Percentiles rank a stretch among this genome's conserved stretches.
Evolutionary conservation across 2,329 filamentous ascomycete genomes (phyloP).

Genomic region (Aspergillaceae sp.): DNA sequence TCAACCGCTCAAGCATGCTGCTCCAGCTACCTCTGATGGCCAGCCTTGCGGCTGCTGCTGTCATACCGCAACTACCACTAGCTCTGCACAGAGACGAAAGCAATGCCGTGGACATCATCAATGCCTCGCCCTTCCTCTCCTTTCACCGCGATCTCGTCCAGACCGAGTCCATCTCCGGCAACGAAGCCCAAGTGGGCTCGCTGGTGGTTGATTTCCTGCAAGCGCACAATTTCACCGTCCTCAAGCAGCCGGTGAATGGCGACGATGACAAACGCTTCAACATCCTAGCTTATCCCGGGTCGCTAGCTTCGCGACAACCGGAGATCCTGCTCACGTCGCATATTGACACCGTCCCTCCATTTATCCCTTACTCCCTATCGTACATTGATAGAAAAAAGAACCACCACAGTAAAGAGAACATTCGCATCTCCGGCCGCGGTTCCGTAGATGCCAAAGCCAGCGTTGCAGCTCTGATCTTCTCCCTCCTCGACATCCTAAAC

Average conservation of each 20-base stretch:
- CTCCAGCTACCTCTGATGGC: neutral
- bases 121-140: conserved; percentile 50
- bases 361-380: conserved; percentile 43
- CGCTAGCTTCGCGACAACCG: conserved; percentile 12
- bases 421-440: conserved; percentile 37
- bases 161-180: conserved; percentile 61
- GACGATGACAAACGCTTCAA: conserved; percentile 53
- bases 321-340: conserved; percentile 55
- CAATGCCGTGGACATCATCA: conserved; percentile 28
- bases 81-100: too few relatives aligned
- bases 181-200: conserved; percentile 59
- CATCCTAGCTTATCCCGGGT: conserved; percentile 54
- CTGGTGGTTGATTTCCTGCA: conserved; percentile 62
- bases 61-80: too few relatives aligned
- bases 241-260: conserved; percentile 43
- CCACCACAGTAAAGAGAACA: conserved; percentile 12
- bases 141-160: conserved; percentile 69
- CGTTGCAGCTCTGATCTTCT: conserved; percentile 37
- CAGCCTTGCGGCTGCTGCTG: conserved; percentile 7
- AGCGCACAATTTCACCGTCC: conserved; percentile 52
- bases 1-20: neutral
- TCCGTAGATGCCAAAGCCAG: conserved; percentile 41
- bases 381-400: conserved; percentile 22
- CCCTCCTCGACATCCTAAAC: conserved; percentile 39
- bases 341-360: conserved; percentile 60